A percentile compares a stretch with the other conserved stretches of the same genome.
Conservation (phyloP, 352 stramenopile genomes). For the Phytophthora meadii region DNA sequence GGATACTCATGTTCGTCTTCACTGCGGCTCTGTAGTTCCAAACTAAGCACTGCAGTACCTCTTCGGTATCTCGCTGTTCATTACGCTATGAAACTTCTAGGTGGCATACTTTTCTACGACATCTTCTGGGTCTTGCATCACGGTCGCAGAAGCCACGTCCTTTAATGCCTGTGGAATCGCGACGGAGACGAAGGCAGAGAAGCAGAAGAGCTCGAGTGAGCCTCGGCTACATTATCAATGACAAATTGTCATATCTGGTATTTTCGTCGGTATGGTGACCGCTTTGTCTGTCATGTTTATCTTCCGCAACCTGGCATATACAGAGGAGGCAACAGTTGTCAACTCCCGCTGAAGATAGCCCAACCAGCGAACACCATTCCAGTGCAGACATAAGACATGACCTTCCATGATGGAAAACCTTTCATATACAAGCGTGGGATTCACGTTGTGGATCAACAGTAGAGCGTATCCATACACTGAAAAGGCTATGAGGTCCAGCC, state of each 20-base stretch:
- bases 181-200: conserved; percentile 68
- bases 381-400: too few relatives aligned
- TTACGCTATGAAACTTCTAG: conserved; percentile 96
- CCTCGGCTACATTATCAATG: too few relatives aligned
- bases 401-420: too few relatives aligned
- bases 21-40: conserved; percentile 94
- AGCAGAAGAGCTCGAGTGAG: conserved; percentile 67
- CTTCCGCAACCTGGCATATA: too few relatives aligned
- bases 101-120: conserved; percentile 96
- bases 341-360: neutral
- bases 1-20: conserved; percentile 86
- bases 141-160: conserved; percentile 99
- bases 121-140: conserved; percentile 99
- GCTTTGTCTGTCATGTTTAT: too few relatives aligned
- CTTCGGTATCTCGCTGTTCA: conserved; percentile 97
- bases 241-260: too few relatives aligned
- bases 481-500: too few relatives aligned
- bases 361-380: too few relatives aligned
- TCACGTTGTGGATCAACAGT: too few relatives aligned
- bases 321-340: conserved; percentile 55
- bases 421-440: too few relatives aligned
- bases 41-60: conserved; percentile 99
- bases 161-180: conserved; percentile 81
- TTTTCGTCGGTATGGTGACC: too few relatives aligned
- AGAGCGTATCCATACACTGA: too few relatives aligned